phyloP scores from a whole-genome alignment of 2,329 filamentous ascomycete species.

The Calonectria multiphialidica region DNA sequence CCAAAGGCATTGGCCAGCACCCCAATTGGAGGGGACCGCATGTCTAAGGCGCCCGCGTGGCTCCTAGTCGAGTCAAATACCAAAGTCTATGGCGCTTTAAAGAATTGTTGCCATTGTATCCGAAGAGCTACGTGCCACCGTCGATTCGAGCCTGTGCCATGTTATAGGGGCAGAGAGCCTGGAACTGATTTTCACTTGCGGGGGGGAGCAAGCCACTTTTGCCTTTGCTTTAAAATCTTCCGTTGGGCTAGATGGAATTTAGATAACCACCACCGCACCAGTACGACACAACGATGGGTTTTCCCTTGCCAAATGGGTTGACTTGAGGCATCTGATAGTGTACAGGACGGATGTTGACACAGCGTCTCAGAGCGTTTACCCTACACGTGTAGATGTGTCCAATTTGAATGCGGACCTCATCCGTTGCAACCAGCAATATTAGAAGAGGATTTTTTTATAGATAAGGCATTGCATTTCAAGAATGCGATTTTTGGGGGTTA shows the following conservation, averaged over 20 bases:
- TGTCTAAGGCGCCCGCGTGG: background rate
- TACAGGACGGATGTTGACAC: too few relatives aligned
- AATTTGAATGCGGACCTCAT: background rate
- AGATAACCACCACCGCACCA: background rate
- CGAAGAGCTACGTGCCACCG: background rate
- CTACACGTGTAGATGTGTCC: background rate
- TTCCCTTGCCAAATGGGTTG: background rate
- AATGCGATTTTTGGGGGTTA: background rate
- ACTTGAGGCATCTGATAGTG: too few relatives aligned
- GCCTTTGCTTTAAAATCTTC: background rate
- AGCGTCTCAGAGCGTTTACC: background rate
- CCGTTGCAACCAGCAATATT: background rate
- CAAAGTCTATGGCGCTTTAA: background rate
- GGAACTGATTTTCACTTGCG: background rate
- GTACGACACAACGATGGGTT: background rate
- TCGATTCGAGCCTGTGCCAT: background rate
- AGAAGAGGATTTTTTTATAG: too few relatives aligned
- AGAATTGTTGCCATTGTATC: background rate
- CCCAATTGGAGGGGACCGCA: background rate
- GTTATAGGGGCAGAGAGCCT: background rate
- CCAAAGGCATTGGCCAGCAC: background rate
- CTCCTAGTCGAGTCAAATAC: background rate
- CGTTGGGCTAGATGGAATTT: background rate
- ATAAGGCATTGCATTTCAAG: background rate
- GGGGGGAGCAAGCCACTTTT: background rate